Conservation (phyloP, 352 stramenopile genomes). For the Globisporangium cederbergense region DNA sequence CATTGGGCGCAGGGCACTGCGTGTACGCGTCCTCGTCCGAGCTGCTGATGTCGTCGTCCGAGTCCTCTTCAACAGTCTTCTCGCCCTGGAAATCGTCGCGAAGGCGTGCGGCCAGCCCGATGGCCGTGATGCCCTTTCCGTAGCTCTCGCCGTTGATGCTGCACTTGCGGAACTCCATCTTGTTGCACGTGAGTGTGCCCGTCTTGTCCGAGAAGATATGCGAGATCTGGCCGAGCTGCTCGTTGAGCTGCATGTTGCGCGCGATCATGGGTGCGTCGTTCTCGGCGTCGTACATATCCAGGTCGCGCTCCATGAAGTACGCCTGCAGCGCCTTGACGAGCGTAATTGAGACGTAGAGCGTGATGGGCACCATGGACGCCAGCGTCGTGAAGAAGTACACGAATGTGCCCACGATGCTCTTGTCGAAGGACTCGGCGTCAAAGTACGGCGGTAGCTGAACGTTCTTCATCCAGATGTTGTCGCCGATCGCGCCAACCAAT, state of each 20-base stretch:
- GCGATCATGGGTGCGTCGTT: slow-evolving; percentile 70
- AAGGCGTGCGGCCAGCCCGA: slow-evolving; percentile 66
- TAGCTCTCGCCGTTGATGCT: slow-evolving; percentile 78
- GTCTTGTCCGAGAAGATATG: slow-evolving; percentile 97
- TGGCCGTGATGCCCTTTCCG: slow-evolving; percentile 81
- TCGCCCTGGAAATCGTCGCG: slow-evolving; percentile 61
- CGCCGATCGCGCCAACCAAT: slow-evolving; percentile 54
- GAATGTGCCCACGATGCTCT: slow-evolving; percentile 58
- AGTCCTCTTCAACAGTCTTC: slow-evolving; percentile 32
- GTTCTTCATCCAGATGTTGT: slow-evolving; percentile 50
- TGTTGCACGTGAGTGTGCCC: slow-evolving; percentile 85
- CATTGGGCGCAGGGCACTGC: slow-evolving; percentile 40
- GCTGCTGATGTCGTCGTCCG: slow-evolving; percentile 30
- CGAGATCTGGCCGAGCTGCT: slow-evolving; percentile 90
- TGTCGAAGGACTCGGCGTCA: slow-evolving; percentile 17
- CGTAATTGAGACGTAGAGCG: slow-evolving; percentile 88
- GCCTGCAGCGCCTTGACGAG: slow-evolving; percentile 88
- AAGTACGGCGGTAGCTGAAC: slow-evolving; percentile 33
- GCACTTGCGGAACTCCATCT: slow-evolving; percentile 90
- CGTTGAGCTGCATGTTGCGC: slow-evolving; percentile 85
- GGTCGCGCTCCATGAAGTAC: slow-evolving; percentile 81
- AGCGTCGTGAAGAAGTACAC: slow-evolving; percentile 86
- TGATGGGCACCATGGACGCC: slow-evolving; percentile 84
- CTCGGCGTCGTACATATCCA: slow-evolving; percentile 85
- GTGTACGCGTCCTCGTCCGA: slow-evolving; percentile 29